phyloP scores from a whole-genome alignment of 2,329 filamentous ascomycete genomes.

The Akanthomyces muscarius region DNA sequence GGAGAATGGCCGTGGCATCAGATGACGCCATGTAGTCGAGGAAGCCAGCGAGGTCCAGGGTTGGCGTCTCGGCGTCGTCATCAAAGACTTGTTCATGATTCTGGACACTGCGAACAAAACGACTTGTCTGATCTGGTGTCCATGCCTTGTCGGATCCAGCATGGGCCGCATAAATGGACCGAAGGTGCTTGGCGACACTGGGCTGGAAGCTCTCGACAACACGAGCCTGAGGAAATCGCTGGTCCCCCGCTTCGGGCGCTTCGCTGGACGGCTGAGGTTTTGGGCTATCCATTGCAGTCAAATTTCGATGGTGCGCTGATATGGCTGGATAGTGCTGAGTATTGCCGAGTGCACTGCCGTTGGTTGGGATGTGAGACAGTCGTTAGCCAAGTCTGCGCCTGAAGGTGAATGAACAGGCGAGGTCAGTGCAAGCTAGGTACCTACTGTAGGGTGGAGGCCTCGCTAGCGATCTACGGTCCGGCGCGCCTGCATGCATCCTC shows the following conservation, averaged over 20 bases:
- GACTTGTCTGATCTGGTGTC: constrained; percentile 37
- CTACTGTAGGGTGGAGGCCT: constrained; percentile 2
- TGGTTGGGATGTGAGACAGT: not conserved
- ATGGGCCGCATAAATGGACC: constrained; percentile 39
- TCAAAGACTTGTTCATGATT: constrained; percentile 17
- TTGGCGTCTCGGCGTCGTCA: constrained; percentile 32
- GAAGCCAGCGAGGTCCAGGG: constrained; percentile 47
- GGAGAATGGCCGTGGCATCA: constrained; percentile 40
- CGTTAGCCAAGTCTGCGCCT: not conserved
- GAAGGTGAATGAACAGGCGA: not conserved
- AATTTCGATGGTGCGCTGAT: not conserved
- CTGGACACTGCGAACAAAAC: constrained; percentile 42
- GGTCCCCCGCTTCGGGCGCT: not conserved
- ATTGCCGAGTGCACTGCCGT: not conserved
- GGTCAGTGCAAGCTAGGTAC: not conserved
- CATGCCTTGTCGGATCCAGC: constrained; percentile 34
- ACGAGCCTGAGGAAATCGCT: constrained; percentile 30
- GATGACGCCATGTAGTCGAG: constrained; percentile 54
- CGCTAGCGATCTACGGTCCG: not conserved
- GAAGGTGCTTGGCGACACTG: constrained; percentile 34
- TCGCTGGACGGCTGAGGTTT: not conserved
- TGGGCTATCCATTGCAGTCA: not conserved
- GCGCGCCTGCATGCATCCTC: not conserved
- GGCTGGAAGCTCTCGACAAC: constrained; percentile 35
- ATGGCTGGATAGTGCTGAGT: not conserved